Evolutionary conservation across 331 rosid species (phyloP).

Genomic region (Pyrus hybrid): DNA sequence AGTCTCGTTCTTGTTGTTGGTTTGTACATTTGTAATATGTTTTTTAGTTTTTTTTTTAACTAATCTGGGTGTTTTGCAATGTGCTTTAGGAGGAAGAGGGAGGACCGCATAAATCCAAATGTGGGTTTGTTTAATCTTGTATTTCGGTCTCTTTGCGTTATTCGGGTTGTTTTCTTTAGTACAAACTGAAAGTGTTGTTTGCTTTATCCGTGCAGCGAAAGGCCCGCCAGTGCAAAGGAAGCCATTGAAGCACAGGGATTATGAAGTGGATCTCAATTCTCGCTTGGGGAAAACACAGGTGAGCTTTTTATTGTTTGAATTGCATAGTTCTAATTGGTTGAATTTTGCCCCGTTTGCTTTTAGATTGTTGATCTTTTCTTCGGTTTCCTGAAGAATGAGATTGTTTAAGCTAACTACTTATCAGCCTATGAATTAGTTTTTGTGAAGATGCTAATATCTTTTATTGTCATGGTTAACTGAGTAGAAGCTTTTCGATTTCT

Average conservation of each 20-base stretch:
- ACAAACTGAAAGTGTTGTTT: neutral
- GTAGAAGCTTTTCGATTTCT: neutral
- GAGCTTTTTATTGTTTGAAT: neutral
- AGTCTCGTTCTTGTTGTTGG: neutral
- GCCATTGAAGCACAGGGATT: slow-evolving; percentile 95
- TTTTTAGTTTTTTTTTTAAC: neutral
- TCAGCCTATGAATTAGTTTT: neutral
- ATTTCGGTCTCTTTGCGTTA: neutral
- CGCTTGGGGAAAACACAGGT: slow-evolving; percentile 97
- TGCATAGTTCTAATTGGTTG: no score
- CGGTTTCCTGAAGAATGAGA: no score
- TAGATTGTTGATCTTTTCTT: no score
- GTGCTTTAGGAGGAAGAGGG: slow-evolving; percentile 53
- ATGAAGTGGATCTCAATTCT: slow-evolving; percentile 91
- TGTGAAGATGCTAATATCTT: neutral
- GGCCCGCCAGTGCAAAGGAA: slow-evolving; percentile 89
- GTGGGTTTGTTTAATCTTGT: slow-evolving; percentile 23
- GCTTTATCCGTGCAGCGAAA: slow-evolving; percentile 33
- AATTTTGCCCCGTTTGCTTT: no score
- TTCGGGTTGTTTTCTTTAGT: neutral
- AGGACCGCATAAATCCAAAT: slow-evolving; percentile 45
- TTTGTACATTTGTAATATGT: neutral
- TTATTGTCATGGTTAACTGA: neutral
- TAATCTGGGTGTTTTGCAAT: slow-evolving; percentile 8
- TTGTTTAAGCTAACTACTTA: no score